Base-by-base conservation (phyloP, 2,329 filamentous ascomycete species). In the Neonectria ditissima region DNA sequence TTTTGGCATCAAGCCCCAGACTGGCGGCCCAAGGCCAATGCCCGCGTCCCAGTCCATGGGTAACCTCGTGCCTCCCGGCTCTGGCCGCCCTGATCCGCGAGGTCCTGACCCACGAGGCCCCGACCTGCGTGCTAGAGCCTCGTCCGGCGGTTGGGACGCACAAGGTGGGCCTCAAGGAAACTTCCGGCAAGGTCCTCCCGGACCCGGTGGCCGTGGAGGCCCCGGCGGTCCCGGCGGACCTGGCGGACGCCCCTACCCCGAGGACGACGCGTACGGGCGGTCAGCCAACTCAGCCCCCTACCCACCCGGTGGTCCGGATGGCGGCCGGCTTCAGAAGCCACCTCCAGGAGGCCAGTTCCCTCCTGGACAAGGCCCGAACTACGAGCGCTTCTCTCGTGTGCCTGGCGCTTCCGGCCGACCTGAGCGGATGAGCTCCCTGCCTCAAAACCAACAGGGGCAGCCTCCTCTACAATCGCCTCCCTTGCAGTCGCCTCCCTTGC, bases 1-100 rank as follows among this genome's bases (percentile, higher is more conserved):
- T 1, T 88, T 87, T 70, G 84, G 86, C 39, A 87, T 84, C 70
- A 85, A 83, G 68, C 85, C 82, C 74, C 67, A 82, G 70, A 73
- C 71, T 44, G 70, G 66, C 28, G 76, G 72, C 22, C 71, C 73
- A 41, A 74, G 76, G 22, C 73, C 76, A 4, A 75, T 85, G 68
- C 80, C 81, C 8, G 72, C 74, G 32, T 81, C 83, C 2, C 80
- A 84, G 52, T 83, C 83, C 2, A 79, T 79, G 58, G 80, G 81
- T 20, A 84, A 82, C 69, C 77, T 86, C 55, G 79, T 84, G 34
- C 80, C 81, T 16, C 76, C 79, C 10, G 55, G 47, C 22, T 13
- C n/a, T 4, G 44, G 24, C 24, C 63, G 66, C 18, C 66, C 69
- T 45, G 79, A 83, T 66, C 75, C 76, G 18, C 80, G 51, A 5